Evolutionary conservation across 2,329 filamentous ascomycete genomes (phyloP).

Genomic region (Sarocladium oryzae): DNA sequence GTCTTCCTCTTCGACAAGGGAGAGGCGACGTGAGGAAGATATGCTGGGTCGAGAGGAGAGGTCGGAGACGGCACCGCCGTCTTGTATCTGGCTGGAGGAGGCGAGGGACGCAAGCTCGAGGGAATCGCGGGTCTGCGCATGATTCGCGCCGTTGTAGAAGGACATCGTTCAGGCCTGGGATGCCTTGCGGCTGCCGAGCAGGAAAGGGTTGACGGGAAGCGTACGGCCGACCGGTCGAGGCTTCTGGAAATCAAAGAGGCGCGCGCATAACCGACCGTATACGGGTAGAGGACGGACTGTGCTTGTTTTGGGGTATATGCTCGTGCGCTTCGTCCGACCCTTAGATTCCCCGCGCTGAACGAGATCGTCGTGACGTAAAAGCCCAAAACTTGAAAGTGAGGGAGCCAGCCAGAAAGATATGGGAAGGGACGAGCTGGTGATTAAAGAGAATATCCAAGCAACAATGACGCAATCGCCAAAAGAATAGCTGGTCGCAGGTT

Average conservation of each 20-base stretch:
- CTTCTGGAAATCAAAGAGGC: neutral
- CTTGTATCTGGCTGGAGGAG: slow-evolving; percentile 58
- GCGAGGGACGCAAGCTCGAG: slow-evolving; percentile 94
- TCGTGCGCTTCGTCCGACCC: neutral
- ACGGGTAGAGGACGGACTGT: neutral
- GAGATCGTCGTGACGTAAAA: slow-evolving; percentile 7
- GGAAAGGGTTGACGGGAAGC: neutral
- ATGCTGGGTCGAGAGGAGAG: slow-evolving; percentile 76
- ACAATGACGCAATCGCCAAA: neutral
- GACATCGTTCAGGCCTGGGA: neutral
- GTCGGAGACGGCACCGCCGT: slow-evolving; percentile 43
- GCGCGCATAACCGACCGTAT: neutral
- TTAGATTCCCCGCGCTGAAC: neutral
- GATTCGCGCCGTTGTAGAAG: slow-evolving; percentile 23
- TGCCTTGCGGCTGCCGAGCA: neutral
- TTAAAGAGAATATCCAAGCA: neutral
- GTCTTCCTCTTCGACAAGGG: slow-evolving; percentile 74
- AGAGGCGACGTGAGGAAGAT: slow-evolving; percentile 86
- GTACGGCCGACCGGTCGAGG: neutral
- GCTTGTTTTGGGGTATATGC: neutral
- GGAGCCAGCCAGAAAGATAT: neutral
- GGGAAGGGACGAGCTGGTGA: neutral
- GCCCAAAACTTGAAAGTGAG: neutral
- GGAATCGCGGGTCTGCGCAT: slow-evolving; percentile 67
- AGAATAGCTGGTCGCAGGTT: neutral